These are phyloP conservation scores for Chytriomyces sp. DNA, from an alignment of 192 early-diverging fungal species.

Conservation along the genomic window DNA sequence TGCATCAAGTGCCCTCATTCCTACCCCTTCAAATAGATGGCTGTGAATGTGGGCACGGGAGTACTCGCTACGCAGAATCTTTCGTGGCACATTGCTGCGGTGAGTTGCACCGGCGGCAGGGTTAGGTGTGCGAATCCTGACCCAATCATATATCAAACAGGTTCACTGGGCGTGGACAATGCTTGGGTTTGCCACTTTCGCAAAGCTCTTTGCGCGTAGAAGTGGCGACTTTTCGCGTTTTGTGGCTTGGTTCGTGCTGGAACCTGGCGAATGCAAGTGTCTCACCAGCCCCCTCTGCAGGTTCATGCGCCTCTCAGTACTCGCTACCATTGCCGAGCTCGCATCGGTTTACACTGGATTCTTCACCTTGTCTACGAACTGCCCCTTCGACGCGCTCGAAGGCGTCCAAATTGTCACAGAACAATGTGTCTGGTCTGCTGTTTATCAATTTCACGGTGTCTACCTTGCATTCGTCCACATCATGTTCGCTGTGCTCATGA, in stretches of 20 bases:
- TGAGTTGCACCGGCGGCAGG: not conserved
- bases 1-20: not conserved
- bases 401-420: not conserved
- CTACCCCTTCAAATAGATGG: slow-evolving; percentile 17
- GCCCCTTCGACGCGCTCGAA: not conserved
- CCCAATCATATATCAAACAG: not conserved
- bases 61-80: slow-evolving; percentile 12
- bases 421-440: slow-evolving; percentile 16
- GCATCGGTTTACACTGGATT: not conserved
- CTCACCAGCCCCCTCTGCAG: not conserved
- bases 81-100: not conserved
- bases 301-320: slow-evolving; percentile 6
- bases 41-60: slow-evolving; percentile 15
- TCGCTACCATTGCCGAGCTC: not conserved
- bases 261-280: not conserved
- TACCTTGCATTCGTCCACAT: slow-evolving; percentile 27
- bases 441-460: slow-evolving; percentile 26
- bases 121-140: too few species aligned
- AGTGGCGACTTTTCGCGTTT: not conserved
- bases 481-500: slow-evolving; percentile 26
- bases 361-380: not conserved
- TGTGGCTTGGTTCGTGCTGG: slow-evolving; percentile 1
- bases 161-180: slow-evolving; percentile 25
- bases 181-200: slow-evolving; percentile 15
- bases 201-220: not conserved